Base-by-base conservation (phyloP, 2,329 filamentous ascomycete genomes). In the Metarhizium guizhouense region DNA sequence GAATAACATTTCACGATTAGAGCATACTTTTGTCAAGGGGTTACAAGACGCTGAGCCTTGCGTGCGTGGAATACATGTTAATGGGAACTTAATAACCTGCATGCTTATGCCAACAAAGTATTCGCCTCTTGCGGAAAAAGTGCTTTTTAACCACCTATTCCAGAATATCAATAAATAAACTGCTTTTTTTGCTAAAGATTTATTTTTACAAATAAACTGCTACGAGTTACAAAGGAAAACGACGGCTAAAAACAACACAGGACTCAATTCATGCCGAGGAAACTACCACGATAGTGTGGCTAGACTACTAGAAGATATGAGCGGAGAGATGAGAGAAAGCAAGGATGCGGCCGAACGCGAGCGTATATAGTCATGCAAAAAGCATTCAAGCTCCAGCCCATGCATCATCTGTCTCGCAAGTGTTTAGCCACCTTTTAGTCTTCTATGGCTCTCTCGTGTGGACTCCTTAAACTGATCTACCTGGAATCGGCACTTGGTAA, bases 141-240 rank as follows among this genome's bases (percentile, higher is more conserved):
- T 65, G 11, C 56, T 62, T 10, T 59, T 64, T 6, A 51, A 65
- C 32, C 59, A 65, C 25, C 48, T 59, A 1, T 65, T 60, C 45
- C 54, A 59, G 18, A 58, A 62, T 47, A 59, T 58, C 18, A 64
- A 63, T 51, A 64, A 63, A 32, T 42, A 60, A 47, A 58, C 51
- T n/a, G 54, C 60, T 36, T 58, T 60, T 2, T 55, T 42, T 2
- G 60, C 61, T 1, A 59, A 58, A n/a, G 58, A 63, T 18, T 60
- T 60, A 60, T 61, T 63, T 40, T 52, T 62, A 5, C 59, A 60
- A 38, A 59, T 60, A 20, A 63, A 64, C n/a, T 58, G 61, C 3
- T 56, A 60, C 48, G 57, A 58, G 40, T 25, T 64, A 2, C 58
- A 57, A 48, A 54, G 43, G 34, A 52, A 25, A 3, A 53, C 42